Conservation (phyloP, 75 land plant genomes). For the Isoetes taiwanensis region DNA sequence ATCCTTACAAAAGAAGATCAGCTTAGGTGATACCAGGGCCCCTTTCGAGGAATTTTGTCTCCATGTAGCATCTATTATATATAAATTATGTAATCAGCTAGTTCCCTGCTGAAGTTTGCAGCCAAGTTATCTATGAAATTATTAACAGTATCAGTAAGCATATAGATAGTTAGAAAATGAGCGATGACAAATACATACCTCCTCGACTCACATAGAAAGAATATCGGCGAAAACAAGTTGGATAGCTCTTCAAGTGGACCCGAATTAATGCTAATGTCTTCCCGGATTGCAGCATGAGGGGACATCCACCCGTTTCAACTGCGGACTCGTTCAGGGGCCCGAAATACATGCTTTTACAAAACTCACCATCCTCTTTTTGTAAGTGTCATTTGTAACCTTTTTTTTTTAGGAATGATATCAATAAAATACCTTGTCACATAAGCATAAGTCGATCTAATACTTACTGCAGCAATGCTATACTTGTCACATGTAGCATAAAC, state of each 20-base stretch:
- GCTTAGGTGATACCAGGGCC: conserved; percentile 99
- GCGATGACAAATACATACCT: too few relatives aligned
- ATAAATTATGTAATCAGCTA: conserved; percentile 92
- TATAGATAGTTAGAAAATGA: too few relatives aligned
- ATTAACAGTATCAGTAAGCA: too few relatives aligned
- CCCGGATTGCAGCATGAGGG: conserved; percentile 98
- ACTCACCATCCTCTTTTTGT: conserved; percentile 98
- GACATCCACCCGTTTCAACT: conserved; percentile 97
- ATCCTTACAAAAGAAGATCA: too few relatives aligned
- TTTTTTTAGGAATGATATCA: background rate
- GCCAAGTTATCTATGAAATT: conserved; percentile 69
- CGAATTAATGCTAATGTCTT: conserved; percentile 96
- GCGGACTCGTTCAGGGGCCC: conserved; percentile 92
- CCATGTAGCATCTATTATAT: conserved; percentile 97
- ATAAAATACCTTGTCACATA: background rate
- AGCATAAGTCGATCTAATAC: too few relatives aligned
- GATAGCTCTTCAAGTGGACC: conserved; percentile 98
- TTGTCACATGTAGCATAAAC: conserved; percentile 69
- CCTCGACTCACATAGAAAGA: conserved; percentile 99
- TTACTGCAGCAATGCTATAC: conserved; percentile 96
- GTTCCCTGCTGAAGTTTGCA: conserved; percentile 96
- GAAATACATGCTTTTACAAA: conserved; percentile 88
- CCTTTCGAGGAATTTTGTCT: conserved; percentile 95
- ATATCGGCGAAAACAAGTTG: conserved; percentile 53
- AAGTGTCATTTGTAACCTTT: conserved; percentile 98